These are phyloP conservation scores for Arabidopsis thaliana DNA, from an alignment of 345 rosid genomes.

Conservation along the genomic window TAIR10.1 NC_003070.9:20152501-20153000, in stretches of 20 bases:
- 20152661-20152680: slow-evolving; percentile 48
- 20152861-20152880: neutral
- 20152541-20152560: slow-evolving; percentile 39
- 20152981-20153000: neutral
- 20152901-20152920: neutral
- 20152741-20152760: neutral
- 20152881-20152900: neutral
- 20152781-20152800: neutral
- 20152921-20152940: neutral
- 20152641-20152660: slow-evolving; percentile 48
- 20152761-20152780: neutral
- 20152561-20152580: slow-evolving; percentile 43
- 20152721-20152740: slow-evolving; percentile 47
- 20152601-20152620: slow-evolving; percentile 40
- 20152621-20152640: slow-evolving; percentile 50
- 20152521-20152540: slow-evolving; percentile 52
- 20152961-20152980: neutral
- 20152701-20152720: slow-evolving; percentile 50
- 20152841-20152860: neutral
- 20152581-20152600: slow-evolving; percentile 31
- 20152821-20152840: slow-evolving; percentile 5
- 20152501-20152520: slow-evolving; percentile 48
- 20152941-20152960: neutral
- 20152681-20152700: slow-evolving; percentile 49
- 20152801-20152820: neutral